Percentiles rank a stretch among this genome's conserved stretches.
Conservation (phyloP, 83 land plant species). For the Picea mariana region DNA sequence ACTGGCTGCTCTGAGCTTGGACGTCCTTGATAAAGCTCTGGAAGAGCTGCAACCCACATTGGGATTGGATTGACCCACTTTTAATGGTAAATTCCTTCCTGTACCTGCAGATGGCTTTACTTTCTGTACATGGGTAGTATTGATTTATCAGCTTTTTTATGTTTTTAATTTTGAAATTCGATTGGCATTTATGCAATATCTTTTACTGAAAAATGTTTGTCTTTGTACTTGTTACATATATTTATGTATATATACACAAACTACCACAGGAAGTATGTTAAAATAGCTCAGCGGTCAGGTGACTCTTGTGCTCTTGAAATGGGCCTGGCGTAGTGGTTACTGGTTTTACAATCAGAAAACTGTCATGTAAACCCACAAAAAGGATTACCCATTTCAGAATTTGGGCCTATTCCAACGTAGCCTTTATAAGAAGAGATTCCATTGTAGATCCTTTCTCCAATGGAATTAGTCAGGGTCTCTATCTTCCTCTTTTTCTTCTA, state of each 20-base stretch:
- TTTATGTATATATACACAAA: too few relatives aligned
- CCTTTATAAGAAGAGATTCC: too few relatives aligned
- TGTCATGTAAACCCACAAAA: too few relatives aligned
- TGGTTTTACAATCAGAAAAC: too few relatives aligned
- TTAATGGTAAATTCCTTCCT: neutral
- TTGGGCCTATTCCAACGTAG: too few relatives aligned
- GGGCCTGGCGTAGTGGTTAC: neutral
- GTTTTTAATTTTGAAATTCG: neutral
- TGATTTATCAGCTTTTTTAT: too few relatives aligned
- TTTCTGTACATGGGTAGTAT: too few relatives aligned
- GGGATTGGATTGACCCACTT: neutral
- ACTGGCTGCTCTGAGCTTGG: neutral
- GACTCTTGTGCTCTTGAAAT: neutral
- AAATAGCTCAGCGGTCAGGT: neutral
- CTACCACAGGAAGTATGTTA: neutral
- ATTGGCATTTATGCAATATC: neutral
- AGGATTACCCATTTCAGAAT: too few relatives aligned
- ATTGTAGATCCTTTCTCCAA: too few relatives aligned
- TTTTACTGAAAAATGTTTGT: neutral
- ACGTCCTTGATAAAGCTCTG: neutral
- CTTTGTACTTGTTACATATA: too few relatives aligned
- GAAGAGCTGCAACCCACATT: neutral
- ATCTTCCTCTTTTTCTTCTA: too few relatives aligned
- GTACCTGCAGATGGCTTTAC: neutral
- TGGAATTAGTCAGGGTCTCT: too few relatives aligned